Evolutionary conservation across 2,329 filamentous ascomycete species (phyloP).

Genomic region (Cladophialophora immunda): DNA sequence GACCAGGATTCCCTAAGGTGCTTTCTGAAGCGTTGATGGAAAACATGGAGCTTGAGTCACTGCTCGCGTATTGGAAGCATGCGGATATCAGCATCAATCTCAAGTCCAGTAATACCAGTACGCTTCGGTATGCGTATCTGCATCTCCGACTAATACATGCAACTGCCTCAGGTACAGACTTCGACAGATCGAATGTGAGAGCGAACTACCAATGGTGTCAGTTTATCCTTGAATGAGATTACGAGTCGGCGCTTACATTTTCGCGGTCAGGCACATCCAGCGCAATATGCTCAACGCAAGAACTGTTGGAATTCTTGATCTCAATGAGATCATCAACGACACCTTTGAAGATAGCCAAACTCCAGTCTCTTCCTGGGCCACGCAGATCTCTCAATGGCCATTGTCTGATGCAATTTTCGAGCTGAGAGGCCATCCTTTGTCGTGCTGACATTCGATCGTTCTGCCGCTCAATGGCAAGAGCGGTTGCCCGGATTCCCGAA

Average conservation of each 20-base stretch:
- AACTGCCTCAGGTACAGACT: slow-evolving; percentile 3
- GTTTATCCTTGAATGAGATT: neutral
- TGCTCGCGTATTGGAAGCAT: neutral
- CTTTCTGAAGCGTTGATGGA: neutral
- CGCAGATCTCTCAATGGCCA: neutral
- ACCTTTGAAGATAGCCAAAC: neutral
- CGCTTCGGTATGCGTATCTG: slow-evolving; percentile 3
- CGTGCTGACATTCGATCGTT: neutral
- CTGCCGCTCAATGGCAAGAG: slow-evolving; percentile 6
- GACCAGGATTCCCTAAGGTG: neutral
- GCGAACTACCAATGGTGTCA: slow-evolving; percentile 12
- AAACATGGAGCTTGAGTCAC: neutral
- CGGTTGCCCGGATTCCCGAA: slow-evolving; percentile 7
- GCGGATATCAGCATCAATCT: slow-evolving; percentile 15
- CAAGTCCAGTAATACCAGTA: slow-evolving; percentile 3
- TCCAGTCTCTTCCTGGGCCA: neutral
- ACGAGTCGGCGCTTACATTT: neutral
- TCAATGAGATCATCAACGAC: neutral
- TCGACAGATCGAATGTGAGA: slow-evolving; percentile 1
- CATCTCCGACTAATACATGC: slow-evolving; percentile 1
- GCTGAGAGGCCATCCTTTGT: neutral
- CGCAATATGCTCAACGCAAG: neutral
- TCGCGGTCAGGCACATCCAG: slow-evolving; percentile 7
- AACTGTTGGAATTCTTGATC: neutral
- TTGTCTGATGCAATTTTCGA: neutral